A percentile compares a stretch with the other conserved stretches of the same genome.
phyloP scores from a whole-genome alignment of 495 filamentous ascomycete species.

The Hypoxylon lienhwacheense region DNA sequence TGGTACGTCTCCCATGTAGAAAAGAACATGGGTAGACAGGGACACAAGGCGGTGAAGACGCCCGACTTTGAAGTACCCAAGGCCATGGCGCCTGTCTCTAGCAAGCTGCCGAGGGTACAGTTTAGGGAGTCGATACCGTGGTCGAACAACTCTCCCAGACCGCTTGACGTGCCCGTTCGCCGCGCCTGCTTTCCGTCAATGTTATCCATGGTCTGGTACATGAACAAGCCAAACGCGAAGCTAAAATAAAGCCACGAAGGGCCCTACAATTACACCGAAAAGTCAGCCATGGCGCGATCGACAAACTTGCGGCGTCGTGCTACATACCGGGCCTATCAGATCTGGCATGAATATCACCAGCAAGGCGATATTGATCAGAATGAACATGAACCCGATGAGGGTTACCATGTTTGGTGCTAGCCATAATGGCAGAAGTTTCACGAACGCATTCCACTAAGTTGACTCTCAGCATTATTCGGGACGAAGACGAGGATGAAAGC shows the following conservation, averaged over 20 bases:
- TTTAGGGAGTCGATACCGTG: slow-evolving; percentile 98
- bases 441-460: slow-evolving; percentile 91
- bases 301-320: neutral
- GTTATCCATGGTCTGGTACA: slow-evolving; percentile 99
- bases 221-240: slow-evolving; percentile 91
- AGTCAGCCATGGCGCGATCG: slow-evolving; percentile 16
- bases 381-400: slow-evolving; percentile 91
- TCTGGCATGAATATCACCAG: slow-evolving; percentile 86
- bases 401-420: slow-evolving; percentile 98
- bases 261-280: slow-evolving; percentile 52
- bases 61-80: slow-evolving; percentile 78
- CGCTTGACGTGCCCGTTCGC: slow-evolving; percentile 91
- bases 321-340: slow-evolving; percentile 80
- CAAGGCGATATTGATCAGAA: slow-evolving; percentile 80
- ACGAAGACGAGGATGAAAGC: slow-evolving; percentile 10
- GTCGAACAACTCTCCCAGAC: slow-evolving; percentile 94
- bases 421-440: slow-evolving; percentile 90
- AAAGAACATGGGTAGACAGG: slow-evolving; percentile 97
- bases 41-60: slow-evolving; percentile 86
- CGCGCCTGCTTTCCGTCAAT: slow-evolving; percentile 97
- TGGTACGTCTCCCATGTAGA: slow-evolving; percentile 99
- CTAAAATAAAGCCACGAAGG: slow-evolving; percentile 93
- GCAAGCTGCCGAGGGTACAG: slow-evolving; percentile 86
- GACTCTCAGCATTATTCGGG: slow-evolving; percentile 33
- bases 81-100: slow-evolving; percentile 90